Evolutionary conservation across 78 protist species (phyloP).

Genomic region (Salpingoeca rosetta): DNA sequence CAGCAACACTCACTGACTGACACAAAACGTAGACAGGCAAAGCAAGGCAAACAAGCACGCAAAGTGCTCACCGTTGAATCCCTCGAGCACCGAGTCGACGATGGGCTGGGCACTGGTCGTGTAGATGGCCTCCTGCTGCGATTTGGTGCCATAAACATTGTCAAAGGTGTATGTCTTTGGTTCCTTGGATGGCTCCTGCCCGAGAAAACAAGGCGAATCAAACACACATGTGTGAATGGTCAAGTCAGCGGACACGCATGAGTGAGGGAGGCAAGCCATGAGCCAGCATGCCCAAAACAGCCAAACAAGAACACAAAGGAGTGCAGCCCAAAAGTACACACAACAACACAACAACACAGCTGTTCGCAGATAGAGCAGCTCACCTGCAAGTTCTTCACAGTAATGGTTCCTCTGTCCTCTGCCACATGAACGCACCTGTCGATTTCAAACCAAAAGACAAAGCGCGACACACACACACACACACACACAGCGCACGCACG

Average conservation of each 20-base stretch:
- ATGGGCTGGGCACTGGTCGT: constrained; percentile 13
- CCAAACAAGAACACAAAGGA: no score
- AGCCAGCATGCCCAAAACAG: background rate
- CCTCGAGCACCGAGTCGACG: constrained; percentile 35
- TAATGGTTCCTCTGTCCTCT: background rate
- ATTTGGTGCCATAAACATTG: background rate
- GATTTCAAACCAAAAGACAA: background rate
- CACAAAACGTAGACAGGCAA: no score
- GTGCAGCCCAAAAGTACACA: background rate
- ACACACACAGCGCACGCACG: background rate
- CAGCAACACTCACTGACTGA: no score
- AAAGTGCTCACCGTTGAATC: constrained; percentile 57
- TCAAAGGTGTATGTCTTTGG: constrained; percentile 28
- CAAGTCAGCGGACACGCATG: background rate
- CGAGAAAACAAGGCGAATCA: background rate
- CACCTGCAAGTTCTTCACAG: background rate
- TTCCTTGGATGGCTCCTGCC: constrained; percentile 5
- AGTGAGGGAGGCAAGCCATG: background rate
- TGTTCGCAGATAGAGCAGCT: no score
- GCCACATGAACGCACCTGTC: background rate
- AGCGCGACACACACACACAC: background rate
- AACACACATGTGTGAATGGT: background rate
- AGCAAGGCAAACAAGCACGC: no score
- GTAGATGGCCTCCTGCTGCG: constrained; percentile 30
- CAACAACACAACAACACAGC: no score